Evolutionary conservation across 2,329 filamentous ascomycete genomes (phyloP).

Genomic region (Niveomyces coronatus): DNA sequence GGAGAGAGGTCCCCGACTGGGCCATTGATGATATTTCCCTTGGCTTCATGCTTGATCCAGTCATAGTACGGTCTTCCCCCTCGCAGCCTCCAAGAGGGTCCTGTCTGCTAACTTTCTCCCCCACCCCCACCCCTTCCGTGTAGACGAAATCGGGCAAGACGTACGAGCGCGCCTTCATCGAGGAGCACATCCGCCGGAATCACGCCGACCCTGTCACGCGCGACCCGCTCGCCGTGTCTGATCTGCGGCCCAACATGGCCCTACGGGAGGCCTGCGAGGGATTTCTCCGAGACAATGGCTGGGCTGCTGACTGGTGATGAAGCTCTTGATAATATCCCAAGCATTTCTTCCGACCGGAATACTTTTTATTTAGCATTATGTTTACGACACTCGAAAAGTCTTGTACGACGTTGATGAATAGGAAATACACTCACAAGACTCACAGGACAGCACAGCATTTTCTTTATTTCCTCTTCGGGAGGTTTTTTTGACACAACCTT

Average conservation of each 20-base stretch:
- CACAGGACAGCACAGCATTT: too few species aligned
- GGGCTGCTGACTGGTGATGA: constrained; percentile 81
- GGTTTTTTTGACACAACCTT: too few species aligned
- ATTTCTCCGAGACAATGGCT: constrained; percentile 78
- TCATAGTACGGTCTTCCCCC: constrained; percentile 34
- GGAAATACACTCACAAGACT: too few species aligned
- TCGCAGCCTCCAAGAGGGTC: too few species aligned
- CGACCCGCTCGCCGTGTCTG: constrained; percentile 55
- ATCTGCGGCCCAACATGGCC: constrained; percentile 72
- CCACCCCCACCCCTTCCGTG: too few species aligned
- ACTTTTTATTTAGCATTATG: background rate
- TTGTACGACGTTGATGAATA: too few species aligned
- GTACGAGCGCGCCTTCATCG: constrained; percentile 77
- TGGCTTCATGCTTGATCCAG: constrained; percentile 62
- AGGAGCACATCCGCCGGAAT: constrained; percentile 71
- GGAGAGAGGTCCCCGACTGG: constrained; percentile 61
- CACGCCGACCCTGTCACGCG: constrained; percentile 76
- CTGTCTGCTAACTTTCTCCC: too few species aligned
- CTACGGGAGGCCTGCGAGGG: constrained; percentile 76
- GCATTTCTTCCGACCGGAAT: too few species aligned
- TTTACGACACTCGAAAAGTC: too few species aligned
- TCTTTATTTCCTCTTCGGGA: too few species aligned
- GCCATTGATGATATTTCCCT: constrained; percentile 69
- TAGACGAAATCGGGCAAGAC: constrained; percentile 83
- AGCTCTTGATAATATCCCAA: background rate